A percentile compares a stretch with the other conserved stretches of the same genome.
Evolutionary conservation across 768 basidiomycete species (phyloP).

Genomic region (Pleurotus salmoneostramineus): DNA sequence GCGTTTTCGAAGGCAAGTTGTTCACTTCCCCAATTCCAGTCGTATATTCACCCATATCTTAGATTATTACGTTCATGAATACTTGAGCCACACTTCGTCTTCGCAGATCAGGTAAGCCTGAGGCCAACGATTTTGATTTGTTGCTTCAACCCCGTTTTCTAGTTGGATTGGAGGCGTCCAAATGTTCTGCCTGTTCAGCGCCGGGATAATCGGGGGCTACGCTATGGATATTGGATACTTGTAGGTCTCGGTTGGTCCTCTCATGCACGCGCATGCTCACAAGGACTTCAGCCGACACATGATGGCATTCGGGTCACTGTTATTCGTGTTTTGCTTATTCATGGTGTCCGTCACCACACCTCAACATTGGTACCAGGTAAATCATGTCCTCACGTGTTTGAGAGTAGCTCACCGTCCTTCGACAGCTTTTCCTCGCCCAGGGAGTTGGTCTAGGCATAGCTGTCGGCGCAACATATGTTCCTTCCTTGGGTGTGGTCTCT

Average conservation of each 20-base stretch:
- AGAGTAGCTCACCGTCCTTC: not conserved
- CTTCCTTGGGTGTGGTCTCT: constrained; percentile 39
- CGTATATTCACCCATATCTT: not conserved
- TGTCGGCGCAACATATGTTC: constrained; percentile 47
- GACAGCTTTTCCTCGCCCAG: constrained; percentile 42
- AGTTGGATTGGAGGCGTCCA: constrained; percentile 53
- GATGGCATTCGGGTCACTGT: constrained; percentile 22
- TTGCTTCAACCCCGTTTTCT: not conserved
- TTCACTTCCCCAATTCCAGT: not conserved
- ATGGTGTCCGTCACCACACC: constrained; percentile 25
- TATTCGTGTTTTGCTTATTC: constrained; percentile 28
- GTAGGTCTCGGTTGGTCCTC: constrained; percentile 25
- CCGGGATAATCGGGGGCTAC: constrained; percentile 41
- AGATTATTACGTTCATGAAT: constrained; percentile 21
- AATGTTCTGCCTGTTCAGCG: constrained; percentile 42
- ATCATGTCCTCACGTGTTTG: not conserved
- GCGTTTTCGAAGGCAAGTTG: constrained; percentile 15
- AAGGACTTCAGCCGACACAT: constrained; percentile 18
- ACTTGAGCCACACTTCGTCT: constrained; percentile 15
- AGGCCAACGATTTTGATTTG: not conserved
- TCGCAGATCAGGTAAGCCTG: constrained; percentile 20
- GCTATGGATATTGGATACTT: constrained; percentile 52
- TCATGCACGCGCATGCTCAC: not conserved
- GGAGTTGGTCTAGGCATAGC: constrained; percentile 48
- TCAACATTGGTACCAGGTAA: constrained; percentile 26